These are phyloP conservation scores for Saccharomyces paradoxus DNA, from an alignment of 805 yeast species.

Conservation along the genomic window DNA sequence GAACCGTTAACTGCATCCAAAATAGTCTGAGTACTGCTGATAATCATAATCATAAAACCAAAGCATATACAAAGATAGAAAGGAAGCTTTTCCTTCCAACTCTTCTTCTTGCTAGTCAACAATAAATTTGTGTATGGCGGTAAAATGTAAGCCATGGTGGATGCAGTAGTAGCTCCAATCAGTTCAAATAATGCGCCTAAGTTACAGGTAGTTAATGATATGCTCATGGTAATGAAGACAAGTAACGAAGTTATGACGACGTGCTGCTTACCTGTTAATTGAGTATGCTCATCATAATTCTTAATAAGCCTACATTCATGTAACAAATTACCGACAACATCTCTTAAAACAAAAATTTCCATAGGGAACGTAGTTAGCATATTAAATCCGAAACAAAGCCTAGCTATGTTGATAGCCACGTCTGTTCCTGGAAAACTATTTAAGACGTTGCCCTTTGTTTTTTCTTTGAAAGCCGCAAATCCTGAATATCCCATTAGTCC, in stretches of 20 bases:
- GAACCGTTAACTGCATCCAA: conserved; percentile 35
- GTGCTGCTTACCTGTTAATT: conserved; percentile 43
- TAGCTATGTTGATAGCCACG: conserved; percentile 69
- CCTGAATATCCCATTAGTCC: conserved; percentile 75
- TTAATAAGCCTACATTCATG: conserved; percentile 27
- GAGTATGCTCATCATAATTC: conserved; percentile 19
- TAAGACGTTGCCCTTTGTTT: conserved; percentile 78
- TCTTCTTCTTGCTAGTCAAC: conserved; percentile 42
- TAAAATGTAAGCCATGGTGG: conserved; percentile 81
- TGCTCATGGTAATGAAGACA: conserved; percentile 62
- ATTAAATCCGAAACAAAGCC: conserved; percentile 84
- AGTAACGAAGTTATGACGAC: conserved; percentile 54
- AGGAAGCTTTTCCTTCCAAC: conserved; percentile 40
- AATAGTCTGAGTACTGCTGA: conserved; percentile 73
- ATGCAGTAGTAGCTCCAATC: conserved; percentile 90
- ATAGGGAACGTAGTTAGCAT: conserved; percentile 89
- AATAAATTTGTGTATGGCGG: conserved; percentile 81
- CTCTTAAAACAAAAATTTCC: conserved; percentile 84
- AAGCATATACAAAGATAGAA: conserved; percentile 55
- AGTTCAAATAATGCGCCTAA: conserved; percentile 83
- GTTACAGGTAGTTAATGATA: conserved; percentile 75
- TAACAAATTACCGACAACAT: conserved; percentile 57
- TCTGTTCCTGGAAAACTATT: conserved; percentile 80
- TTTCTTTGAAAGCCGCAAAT: conserved; percentile 60
- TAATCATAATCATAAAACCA: conserved; percentile 69